Base-by-base conservation (phyloP, 352 stramenopile genomes). In the Pythium sp. region DNA sequence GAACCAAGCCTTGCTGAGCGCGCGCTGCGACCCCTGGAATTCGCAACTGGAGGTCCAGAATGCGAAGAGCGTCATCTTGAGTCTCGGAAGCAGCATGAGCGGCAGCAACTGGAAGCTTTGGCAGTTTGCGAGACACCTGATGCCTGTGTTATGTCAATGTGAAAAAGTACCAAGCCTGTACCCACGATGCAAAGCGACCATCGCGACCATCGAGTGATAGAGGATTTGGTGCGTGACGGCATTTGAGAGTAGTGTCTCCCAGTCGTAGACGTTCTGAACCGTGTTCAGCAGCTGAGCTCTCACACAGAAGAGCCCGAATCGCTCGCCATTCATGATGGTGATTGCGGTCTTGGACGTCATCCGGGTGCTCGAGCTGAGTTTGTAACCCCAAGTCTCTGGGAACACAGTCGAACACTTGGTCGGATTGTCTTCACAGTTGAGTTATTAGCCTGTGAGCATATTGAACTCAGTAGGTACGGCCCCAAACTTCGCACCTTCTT, bases 1-100 rank as follows among this genome's bases (percentile, higher is more conserved):
- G 49, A 77, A 78, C 76, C 76, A 80, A 4, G 68, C 58, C 5
- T 73, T 49, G 3, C n/a, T 20, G 0, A 80, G 53, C 5, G 64
- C 60, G 22, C 43, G 38, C 53, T 80, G 73, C 0, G 56, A 12
- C 14, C 71, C 76, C 61, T 78, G 68, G 32, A 78, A 74, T 7
- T 49, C 20, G 34, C 60, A 70, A 0, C 68, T 71, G 7, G 71
- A 18, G 1, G 73, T 61, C 49, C 65, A 80, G 57, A 82, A 80
- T 18, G 71, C 68, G 7, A 65, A 70, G 20, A 82, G 46, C 9
- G 65, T 69, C 5, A 58, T 61, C 28, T 70, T 71, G 12, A 78
- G 55, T 0, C 63, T 60, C 9, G 67, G 67, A 1, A 79, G 34
- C 7, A 80, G 41, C 8, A 60, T 9, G 0, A 79, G 14, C 5